A percentile compares a stretch with the other conserved stretches of the same genome.
phyloP scores from a whole-genome alignment of 192 early-diverging fungal genomes.

The Podila epigama region DNA sequence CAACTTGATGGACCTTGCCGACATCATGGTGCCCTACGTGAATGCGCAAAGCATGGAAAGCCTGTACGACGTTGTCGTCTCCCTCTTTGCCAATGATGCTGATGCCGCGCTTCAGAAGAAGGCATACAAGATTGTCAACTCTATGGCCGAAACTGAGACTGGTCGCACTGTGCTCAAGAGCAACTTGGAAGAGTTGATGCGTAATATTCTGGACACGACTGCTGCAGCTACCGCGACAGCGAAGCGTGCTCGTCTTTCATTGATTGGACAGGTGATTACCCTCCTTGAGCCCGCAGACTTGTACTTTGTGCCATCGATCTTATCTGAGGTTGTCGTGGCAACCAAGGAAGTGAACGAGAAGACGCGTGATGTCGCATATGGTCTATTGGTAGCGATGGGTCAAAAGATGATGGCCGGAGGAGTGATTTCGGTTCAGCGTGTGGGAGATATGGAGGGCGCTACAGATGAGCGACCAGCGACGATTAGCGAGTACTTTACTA shows the following conservation, averaged over 20 bases:
- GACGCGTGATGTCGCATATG: constrained; percentile 81
- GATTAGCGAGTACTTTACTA: constrained; percentile 87
- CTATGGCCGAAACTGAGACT: constrained; percentile 56
- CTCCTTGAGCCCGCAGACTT: constrained; percentile 70
- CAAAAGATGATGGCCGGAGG: constrained; percentile 85
- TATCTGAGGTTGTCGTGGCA: constrained; percentile 91
- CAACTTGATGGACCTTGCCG: constrained; percentile 88
- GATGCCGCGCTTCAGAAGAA: constrained; percentile 92
- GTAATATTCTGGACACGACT: constrained; percentile 75
- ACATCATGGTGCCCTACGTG: constrained; percentile 77
- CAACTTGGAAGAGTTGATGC: constrained; percentile 67
- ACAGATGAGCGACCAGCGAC: constrained; percentile 51
- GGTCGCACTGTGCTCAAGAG: constrained; percentile 53
- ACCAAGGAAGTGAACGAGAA: constrained; percentile 96
- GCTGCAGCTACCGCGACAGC: constrained; percentile 70
- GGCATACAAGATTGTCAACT: constrained; percentile 88
- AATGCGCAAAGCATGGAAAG: constrained; percentile 68
- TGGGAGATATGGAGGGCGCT: constrained; percentile 46
- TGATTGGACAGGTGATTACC: constrained; percentile 71
- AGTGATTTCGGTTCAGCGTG: constrained; percentile 49
- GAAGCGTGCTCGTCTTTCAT: constrained; percentile 82
- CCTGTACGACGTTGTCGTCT: constrained; percentile 63
- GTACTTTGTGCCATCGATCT: constrained; percentile 84
- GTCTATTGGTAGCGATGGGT: constrained; percentile 89
- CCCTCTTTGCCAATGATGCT: constrained; percentile 63